Base-by-base conservation (phyloP, 805 yeast genomes). In the Helenozyma rhizophorensis region DNA sequence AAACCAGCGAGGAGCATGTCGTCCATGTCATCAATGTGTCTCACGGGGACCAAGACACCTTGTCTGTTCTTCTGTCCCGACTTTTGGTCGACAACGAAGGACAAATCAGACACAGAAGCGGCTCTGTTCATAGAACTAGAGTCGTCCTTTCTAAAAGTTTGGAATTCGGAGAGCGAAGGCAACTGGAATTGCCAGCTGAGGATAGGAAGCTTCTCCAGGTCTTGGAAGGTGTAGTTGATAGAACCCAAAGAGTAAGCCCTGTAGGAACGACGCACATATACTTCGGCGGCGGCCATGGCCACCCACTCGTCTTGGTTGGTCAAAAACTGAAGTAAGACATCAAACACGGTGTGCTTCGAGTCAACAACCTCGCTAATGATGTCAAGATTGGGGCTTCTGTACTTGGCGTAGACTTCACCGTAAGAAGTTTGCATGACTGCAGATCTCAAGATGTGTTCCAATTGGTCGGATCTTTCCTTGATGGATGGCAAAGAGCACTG, bases 401-500 rank as follows among this genome's bases (percentile, higher is more conserved):
- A 90, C 46, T 76, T 77, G 37, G 80, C 83, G 37, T 70, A 65
- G 28, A 81, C 73, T 50, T 85, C 95, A 50, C 97, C 98, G 53
- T 89, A 93, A 18, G 81, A 75, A 21, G 94, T 76, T 50, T 84
- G 88, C 49, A 89, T 84, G 30, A 93, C 97, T 23, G 96, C 80
- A 8, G 94, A 78, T 60, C 87, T 80, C 62, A 93, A 74, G 50
- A 93, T 93, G 60, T 90, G 97, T 68, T 94, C 97, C 55, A 93
- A 75, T 68, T 94, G 98, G 60, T 90, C 97, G 21, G 95, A 82
- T 68, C 97, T 80, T 65, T 93, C 99, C 61, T 85, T 80, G 43
- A 88, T 81, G 3, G 97, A 88, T 23, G 99, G 99, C 65, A 93
- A 72, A 19, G 97, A 87, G 59, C 97, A 93, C 70, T 89, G 96